phyloP scores from a whole-genome alignment of 164 flowering plant genomes.

The Magnolia changhungtana region DNA sequence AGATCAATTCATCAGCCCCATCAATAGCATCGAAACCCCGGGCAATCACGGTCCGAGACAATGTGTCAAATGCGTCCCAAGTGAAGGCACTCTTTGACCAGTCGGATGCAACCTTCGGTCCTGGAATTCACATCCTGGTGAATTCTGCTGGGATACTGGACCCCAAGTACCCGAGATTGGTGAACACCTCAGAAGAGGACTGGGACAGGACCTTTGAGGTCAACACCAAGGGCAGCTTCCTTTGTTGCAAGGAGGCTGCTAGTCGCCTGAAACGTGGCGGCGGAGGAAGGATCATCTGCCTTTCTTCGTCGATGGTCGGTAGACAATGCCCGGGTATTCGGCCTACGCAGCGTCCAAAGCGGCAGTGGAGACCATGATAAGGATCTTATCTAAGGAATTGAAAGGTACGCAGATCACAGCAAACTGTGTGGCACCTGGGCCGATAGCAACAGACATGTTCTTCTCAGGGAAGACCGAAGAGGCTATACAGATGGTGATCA shows the following conservation, averaged over 20 bases:
- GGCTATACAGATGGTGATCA: slow-evolving; percentile 25
- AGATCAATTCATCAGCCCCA: slow-evolving; percentile 21
- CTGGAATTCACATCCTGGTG: slow-evolving; percentile 44
- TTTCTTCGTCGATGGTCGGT: slow-evolving; percentile 42
- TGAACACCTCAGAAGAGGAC: slow-evolving; percentile 37
- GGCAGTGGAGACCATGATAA: slow-evolving; percentile 62
- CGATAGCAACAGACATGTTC: slow-evolving; percentile 54
- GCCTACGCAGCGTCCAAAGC: slow-evolving; percentile 61
- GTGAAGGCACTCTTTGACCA: slow-evolving; percentile 52
- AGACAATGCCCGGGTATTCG: slow-evolving; percentile 28
- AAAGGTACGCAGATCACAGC: slow-evolving; percentile 55
- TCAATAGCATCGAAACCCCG: slow-evolving; percentile 10
- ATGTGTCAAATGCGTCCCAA: slow-evolving; percentile 45
- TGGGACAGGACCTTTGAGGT: slow-evolving; percentile 43
- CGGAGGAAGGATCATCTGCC: slow-evolving; percentile 48
- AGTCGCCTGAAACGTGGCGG: slow-evolving; percentile 47
- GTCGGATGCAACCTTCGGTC: slow-evolving; percentile 39
- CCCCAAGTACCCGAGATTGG: slow-evolving; percentile 37
- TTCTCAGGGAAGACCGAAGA: slow-evolving; percentile 45
- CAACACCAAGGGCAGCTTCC: slow-evolving; percentile 50
- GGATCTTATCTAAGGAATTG: slow-evolving; percentile 58
- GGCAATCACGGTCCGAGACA: slow-evolving; percentile 46
- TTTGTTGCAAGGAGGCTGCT: slow-evolving; percentile 52
- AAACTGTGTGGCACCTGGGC: slow-evolving; percentile 61
- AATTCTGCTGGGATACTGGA: slow-evolving; percentile 57